Conservation (phyloP, 2,329 filamentous ascomycete genomes). For the Tolypocladium tropicale region DNA sequence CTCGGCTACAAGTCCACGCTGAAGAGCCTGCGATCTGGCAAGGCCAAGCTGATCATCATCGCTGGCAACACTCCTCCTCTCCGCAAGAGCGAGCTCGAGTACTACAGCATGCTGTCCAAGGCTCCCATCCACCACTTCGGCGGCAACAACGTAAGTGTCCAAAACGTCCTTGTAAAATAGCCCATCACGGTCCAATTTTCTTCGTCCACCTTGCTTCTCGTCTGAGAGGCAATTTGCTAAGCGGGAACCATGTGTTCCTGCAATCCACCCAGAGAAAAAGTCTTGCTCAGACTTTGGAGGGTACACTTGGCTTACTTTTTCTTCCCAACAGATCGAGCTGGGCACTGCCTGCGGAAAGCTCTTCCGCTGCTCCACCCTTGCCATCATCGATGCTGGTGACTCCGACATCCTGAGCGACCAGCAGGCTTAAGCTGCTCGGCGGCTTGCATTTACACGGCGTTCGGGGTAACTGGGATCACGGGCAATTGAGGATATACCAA, state of each 20-base stretch:
- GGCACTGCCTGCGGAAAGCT: slow-evolving; percentile 98
- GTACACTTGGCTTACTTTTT: slow-evolving; percentile 53
- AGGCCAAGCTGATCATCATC: slow-evolving; percentile 98
- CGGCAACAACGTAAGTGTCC: slow-evolving; percentile 89
- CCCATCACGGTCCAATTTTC: neutral
- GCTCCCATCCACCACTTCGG: slow-evolving; percentile 94
- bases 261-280: slow-evolving; percentile 83
- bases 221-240: slow-evolving; percentile 10
- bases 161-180: neutral
- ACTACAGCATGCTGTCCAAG: slow-evolving; percentile 89
- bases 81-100: slow-evolving; percentile 95
- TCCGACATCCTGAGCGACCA: slow-evolving; percentile 89
- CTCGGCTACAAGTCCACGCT: slow-evolving; percentile 40
- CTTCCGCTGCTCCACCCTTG: slow-evolving; percentile 96
- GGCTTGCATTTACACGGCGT: slow-evolving; percentile 28
- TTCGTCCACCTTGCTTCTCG: slow-evolving; percentile 1
- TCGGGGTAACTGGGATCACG: slow-evolving; percentile 26
- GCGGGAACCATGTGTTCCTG: slow-evolving; percentile 15
- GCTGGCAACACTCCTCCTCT: slow-evolving; percentile 91
- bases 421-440: slow-evolving; percentile 39
- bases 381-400: slow-evolving; percentile 94
- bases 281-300: slow-evolving; percentile 78
- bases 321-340: slow-evolving; percentile 72
- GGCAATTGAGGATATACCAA: slow-evolving; percentile 26
- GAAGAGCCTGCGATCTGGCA: slow-evolving; percentile 86